Evolutionary conservation across 345 rosid genomes (phyloP), one percentile per base, ranked within the genome.

Genomic region (Reutealis trisperma): DNA sequence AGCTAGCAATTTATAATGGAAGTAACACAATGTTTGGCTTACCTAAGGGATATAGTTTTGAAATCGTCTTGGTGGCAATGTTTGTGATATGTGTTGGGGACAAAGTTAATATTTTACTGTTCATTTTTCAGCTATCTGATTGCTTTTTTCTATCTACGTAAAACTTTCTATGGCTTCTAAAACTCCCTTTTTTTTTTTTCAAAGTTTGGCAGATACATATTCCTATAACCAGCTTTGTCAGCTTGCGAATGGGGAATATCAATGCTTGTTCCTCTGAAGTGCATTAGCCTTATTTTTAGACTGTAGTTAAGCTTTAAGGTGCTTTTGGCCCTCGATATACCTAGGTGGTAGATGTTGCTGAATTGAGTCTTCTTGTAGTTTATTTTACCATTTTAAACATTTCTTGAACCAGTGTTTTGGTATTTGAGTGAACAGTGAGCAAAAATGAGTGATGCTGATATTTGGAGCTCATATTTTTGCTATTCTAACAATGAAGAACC

Each of bases 161-260:
- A 34, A 57, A 49, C 44, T 27, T 15, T 67, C 9, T 41, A 22
- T 72, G 60, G n/a, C 42, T 27, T 64, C 67, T 58, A n/a, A 64
- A 44, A 6, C 32, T 60, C 0, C 60, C 52, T 13, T 37, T 72
- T n/a, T n/a, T n/a, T n/a, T n/a, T n/a, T n/a, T n/a, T n/a, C n/a
- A n/a, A n/a, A 34, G 62, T 32, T 24, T 88, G 80, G 81, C 86
- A 92, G 98, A 94, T 75, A 54, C 88, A 32, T 14, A 72, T n/a
- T 87, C 77, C 83, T 90, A 83, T 83, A 89, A 92, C 72, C 89
- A 91, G 87, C 92, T 94, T 27, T 92, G 98, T 73, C 89, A 90
- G 85, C 96, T 94, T 63, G 92, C 94, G 63, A 92, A 89, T 70
- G 98, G 92, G 10, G 96, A 91, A 59, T 94, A 84, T 80, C 89